These are phyloP conservation scores for Plantago elongata DNA, from an alignment of 257 asterid species.

Conservation along the genomic window DNA sequence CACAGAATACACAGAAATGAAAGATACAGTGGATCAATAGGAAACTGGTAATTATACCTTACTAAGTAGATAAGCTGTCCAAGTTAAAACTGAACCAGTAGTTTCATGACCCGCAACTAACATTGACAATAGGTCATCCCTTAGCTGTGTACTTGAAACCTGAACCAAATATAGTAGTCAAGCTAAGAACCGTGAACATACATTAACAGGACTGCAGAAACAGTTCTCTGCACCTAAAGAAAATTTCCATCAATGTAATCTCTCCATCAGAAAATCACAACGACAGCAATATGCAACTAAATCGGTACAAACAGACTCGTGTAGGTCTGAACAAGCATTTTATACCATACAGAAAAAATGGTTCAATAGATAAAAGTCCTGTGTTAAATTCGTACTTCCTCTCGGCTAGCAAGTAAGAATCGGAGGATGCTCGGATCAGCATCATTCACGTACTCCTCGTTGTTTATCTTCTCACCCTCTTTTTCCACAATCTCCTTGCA, in stretches of 20 bases:
- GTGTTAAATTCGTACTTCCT: constrained; percentile 52
- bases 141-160: constrained; percentile 87
- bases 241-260: not conserved
- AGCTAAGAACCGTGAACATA: not conserved
- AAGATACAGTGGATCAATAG: not conserved
- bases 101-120: constrained; percentile 99
- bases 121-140: constrained; percentile 98
- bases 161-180: constrained; percentile 22
- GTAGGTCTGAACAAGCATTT: not conserved
- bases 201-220: not conserved
- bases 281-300: not conserved
- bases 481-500: constrained; percentile 83
- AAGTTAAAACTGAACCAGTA: constrained; percentile 92
- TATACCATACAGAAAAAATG: not conserved
- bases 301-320: not conserved
- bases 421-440: constrained; percentile 92
- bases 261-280: not conserved
- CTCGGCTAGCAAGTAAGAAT: constrained; percentile 97
- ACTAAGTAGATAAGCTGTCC: constrained; percentile 84
- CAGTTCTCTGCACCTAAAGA: not conserved
- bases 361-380: constrained; percentile 9
- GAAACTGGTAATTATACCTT: constrained; percentile 49
- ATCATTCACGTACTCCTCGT: constrained; percentile 87
- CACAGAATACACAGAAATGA: not conserved
- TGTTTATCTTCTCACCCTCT: constrained; percentile 85